Conservation (phyloP, 1,284 basidiomycete species). For the Dichomitus squalens region DNA sequence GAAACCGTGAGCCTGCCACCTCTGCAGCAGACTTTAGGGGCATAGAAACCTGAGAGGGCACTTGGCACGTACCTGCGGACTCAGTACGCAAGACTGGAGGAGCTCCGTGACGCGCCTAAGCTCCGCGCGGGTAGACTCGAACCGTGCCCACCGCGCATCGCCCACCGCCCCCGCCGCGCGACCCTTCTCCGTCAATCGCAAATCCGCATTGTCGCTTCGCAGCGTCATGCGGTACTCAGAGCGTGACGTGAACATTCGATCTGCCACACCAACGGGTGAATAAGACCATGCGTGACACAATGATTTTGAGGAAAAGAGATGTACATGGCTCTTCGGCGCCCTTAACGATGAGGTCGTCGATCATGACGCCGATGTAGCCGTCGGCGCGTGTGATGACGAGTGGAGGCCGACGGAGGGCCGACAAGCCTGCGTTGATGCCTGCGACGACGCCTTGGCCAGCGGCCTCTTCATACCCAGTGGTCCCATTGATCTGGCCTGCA, state of each 20-base stretch:
- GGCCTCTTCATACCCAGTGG: constrained; percentile 92
- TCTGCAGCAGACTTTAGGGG: constrained; percentile 35
- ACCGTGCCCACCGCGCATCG: constrained; percentile 61
- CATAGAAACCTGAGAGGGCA: background rate
- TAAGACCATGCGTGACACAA: background rate
- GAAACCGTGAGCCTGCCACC: constrained; percentile 62
- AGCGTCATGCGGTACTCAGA: constrained; percentile 89
- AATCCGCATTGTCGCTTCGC: constrained; percentile 87
- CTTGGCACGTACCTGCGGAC: constrained; percentile 54
- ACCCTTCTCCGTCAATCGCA: constrained; percentile 77
- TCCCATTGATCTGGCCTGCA: constrained; percentile 90
- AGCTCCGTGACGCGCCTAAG: constrained; percentile 53
- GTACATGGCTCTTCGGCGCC: constrained; percentile 88
- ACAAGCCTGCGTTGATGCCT: constrained; percentile 84
- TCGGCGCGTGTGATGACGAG: constrained; percentile 79
- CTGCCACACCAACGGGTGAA: constrained; percentile 38
- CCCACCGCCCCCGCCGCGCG: constrained; percentile 63
- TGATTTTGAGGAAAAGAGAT: constrained; percentile 30
- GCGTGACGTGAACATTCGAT: constrained; percentile 92
- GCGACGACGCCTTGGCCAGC: constrained; percentile 86
- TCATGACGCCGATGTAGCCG: constrained; percentile 86
- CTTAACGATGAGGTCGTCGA: constrained; percentile 87
- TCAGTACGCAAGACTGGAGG: constrained; percentile 51
- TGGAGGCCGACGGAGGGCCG: constrained; percentile 55
- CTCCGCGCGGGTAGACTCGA: constrained; percentile 48